Percentiles rank a stretch among this genome's conserved stretches.
Conservation (phyloP, 345 rosid species). For the Punica granatum region DNA sequence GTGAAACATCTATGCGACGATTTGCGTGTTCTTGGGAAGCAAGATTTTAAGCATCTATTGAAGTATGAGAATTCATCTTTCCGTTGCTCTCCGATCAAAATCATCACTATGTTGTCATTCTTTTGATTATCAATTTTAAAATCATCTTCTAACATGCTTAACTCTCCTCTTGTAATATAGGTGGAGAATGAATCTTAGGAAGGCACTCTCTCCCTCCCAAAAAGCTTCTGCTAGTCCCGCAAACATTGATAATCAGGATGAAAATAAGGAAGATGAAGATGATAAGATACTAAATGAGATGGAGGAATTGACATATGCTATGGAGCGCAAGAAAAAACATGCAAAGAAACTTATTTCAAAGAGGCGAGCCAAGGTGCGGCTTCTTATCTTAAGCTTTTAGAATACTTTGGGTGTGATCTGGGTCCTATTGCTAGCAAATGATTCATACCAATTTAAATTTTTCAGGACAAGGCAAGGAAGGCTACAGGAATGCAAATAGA, state of each 20-base stretch:
- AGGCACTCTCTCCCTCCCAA: conserved; percentile 61
- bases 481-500: conserved; percentile 74
- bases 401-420: neutral
- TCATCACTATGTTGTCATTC: neutral
- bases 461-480: conserved; percentile 78
- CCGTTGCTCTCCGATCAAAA: neutral
- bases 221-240: conserved; percentile 36
- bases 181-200: conserved; percentile 82
- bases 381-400: neutral
- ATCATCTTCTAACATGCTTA: neutral
- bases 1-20: conserved; percentile 82
- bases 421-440: neutral
- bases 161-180: conserved; percentile 27
- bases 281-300: conserved; percentile 85
- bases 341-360: conserved; percentile 66
- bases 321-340: conserved; percentile 73
- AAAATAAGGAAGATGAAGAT: conserved; percentile 60
- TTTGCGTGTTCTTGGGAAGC: conserved; percentile 83
- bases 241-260: conserved; percentile 25
- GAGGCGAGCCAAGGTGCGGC: conserved; percentile 70
- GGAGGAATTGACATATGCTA: conserved; percentile 75
- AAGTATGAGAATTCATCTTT: conserved; percentile 47
- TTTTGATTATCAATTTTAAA: neutral
- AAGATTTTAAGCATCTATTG: conserved; percentile 81
- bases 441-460: neutral